A percentile compares a stretch with the other conserved stretches of the same genome.
These are phyloP conservation scores for Trichoderma afroharzianum DNA, from an alignment of 2,329 filamentous ascomycete species.

Conservation along the genomic window DNA sequence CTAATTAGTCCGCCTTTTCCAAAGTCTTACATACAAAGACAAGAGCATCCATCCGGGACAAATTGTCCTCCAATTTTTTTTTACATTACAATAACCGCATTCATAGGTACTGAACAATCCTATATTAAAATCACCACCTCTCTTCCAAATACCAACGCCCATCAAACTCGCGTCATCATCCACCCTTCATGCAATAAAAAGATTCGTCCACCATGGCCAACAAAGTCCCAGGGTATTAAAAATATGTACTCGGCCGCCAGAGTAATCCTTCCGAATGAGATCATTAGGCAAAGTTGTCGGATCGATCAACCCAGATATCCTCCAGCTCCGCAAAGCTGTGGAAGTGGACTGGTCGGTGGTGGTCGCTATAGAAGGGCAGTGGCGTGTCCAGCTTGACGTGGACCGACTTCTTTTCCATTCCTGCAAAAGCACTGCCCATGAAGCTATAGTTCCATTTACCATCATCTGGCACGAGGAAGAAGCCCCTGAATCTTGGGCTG, in stretches of 20 bases:
- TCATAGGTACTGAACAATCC: background rate
- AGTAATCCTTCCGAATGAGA: background rate
- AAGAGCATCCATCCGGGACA: background rate
- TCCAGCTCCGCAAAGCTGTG: constrained; percentile 96
- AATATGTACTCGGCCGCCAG: background rate
- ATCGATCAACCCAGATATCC: constrained; percentile 91
- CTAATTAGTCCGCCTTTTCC: constrained; percentile 8
- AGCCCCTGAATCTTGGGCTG: constrained; percentile 89
- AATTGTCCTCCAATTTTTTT: background rate
- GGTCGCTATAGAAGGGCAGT: constrained; percentile 82
- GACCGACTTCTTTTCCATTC: constrained; percentile 84
- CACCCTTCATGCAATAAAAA: background rate
- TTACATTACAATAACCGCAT: background rate
- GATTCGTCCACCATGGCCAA: background rate
- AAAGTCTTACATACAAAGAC: constrained; percentile 2
- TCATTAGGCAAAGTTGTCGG: constrained; percentile 85
- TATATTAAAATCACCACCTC: background rate
- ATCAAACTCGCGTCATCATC: background rate
- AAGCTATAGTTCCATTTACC: constrained; percentile 97
- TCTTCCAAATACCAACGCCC: constrained; percentile 9
- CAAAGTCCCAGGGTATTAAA: background rate
- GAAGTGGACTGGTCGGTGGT: constrained; percentile 92
- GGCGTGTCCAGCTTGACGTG: constrained; percentile 94
- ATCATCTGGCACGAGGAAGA: constrained; percentile 91
- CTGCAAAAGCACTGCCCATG: constrained; percentile 85